A percentile compares a stretch with the other conserved stretches of the same genome.
Evolutionary conservation across 108 stramenopile species (phyloP).

Genomic region (Cyclotella choctawhatcheeana): DNA sequence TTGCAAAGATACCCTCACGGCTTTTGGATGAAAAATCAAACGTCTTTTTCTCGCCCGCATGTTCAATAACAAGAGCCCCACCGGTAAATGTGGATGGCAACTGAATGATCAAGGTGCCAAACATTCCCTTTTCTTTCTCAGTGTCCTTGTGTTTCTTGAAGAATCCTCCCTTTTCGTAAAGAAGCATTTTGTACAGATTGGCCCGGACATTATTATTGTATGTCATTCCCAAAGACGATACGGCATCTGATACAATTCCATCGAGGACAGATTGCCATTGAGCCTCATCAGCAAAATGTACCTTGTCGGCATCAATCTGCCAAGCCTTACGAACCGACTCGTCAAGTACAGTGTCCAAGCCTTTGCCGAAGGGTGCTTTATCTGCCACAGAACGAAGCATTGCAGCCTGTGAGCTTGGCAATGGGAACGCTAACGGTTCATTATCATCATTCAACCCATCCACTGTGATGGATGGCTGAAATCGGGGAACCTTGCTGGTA

Average conservation of each 20-base stretch:
- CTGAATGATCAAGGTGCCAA: slow-evolving; percentile 44
- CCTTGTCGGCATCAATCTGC: slow-evolving; percentile 19
- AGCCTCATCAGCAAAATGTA: not conserved
- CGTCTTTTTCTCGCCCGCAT: not conserved
- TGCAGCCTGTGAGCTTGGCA: not conserved
- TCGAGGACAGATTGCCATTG: slow-evolving; percentile 1
- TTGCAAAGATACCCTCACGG: slow-evolving; percentile 4
- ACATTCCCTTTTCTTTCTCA: slow-evolving; percentile 40
- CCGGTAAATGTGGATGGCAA: slow-evolving; percentile 26
- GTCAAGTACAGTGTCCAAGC: slow-evolving; percentile 20
- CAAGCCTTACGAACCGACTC: slow-evolving; percentile 28
- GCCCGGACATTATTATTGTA: not conserved
- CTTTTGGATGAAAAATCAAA: slow-evolving; percentile 4
- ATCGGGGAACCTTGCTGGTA: not conserved
- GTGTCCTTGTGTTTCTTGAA: slow-evolving; percentile 39
- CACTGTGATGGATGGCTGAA: not conserved
- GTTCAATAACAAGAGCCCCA: slow-evolving; percentile 11
- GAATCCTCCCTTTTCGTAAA: slow-evolving; percentile 37
- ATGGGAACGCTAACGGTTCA: slow-evolving; percentile 1
- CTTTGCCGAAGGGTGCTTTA: slow-evolving; percentile 32
- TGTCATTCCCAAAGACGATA: not conserved
- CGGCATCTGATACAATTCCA: not conserved
- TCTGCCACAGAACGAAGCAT: not conserved
- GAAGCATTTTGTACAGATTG: slow-evolving; percentile 35
- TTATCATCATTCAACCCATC: slow-evolving; percentile 1